Conservation (phyloP, 163 green algal genomes). For the Chlamydomonas reinhardtii region DNA sequence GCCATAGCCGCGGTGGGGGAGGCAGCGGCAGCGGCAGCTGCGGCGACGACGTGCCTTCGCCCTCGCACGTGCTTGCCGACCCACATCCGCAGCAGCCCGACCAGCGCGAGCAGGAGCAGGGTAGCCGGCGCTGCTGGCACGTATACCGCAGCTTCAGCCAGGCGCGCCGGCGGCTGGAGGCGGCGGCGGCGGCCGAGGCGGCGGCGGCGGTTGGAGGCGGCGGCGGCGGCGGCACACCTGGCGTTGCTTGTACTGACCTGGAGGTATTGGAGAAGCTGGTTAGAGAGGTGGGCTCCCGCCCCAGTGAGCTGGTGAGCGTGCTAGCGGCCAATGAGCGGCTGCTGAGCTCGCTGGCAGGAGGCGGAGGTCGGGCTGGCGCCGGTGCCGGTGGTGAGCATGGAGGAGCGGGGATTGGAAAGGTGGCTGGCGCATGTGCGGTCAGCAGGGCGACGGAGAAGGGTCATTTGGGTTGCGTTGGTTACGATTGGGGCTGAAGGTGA, state of each 20-base stretch:
- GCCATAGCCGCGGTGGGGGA: no score
- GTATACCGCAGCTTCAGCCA: constrained; percentile 19
- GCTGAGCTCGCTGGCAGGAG: neutral
- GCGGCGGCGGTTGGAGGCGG: neutral
- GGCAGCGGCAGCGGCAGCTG: no score
- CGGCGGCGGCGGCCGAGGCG: constrained; percentile 17
- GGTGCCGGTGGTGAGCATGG: neutral
- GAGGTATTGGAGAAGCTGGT: constrained; percentile 17
- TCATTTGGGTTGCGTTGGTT: no score
- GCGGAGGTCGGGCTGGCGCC: neutral
- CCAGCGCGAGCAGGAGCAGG: no score
- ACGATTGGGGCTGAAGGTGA: no score
- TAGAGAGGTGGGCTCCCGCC: neutral
- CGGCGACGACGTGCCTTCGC: no score
- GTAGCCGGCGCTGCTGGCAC: constrained; percentile 26
- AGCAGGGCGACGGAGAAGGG: neutral
- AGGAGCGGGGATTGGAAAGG: no score
- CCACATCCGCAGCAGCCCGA: no score
- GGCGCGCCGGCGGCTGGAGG: neutral
- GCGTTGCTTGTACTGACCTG: neutral
- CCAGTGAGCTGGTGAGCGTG: neutral
- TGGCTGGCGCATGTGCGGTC: no score
- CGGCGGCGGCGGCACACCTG: neutral
- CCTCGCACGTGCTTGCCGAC: no score
- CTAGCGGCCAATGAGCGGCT: neutral